phyloP scores from a whole-genome alignment of 2,329 filamentous ascomycete genomes.

The Graphium sp. region DNA sequence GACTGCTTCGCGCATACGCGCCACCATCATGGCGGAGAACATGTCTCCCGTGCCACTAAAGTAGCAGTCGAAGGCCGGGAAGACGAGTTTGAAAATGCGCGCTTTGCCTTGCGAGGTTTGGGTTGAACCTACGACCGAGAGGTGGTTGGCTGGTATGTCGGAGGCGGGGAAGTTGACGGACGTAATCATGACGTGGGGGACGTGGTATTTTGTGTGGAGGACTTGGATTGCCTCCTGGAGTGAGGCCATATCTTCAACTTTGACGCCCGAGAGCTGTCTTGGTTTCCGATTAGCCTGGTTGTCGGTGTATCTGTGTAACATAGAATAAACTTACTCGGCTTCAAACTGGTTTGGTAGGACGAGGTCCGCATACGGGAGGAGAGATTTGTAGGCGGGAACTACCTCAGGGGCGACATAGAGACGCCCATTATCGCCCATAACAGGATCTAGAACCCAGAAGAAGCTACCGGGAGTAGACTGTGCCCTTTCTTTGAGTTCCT shows the following conservation, averaged over 20 bases:
- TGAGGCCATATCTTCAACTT: slow-evolving; percentile 58
- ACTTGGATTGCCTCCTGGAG: slow-evolving; percentile 59
- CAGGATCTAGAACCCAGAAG: slow-evolving; percentile 95
- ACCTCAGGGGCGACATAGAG: slow-evolving; percentile 87
- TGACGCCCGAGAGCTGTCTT: slow-evolving; percentile 74
- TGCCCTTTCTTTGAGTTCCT: slow-evolving; percentile 56
- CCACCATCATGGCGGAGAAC: slow-evolving; percentile 86
- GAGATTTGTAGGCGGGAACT: slow-evolving; percentile 72
- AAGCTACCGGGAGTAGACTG: slow-evolving; percentile 53
- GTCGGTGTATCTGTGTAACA: neutral
- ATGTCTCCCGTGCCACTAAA: slow-evolving; percentile 97
- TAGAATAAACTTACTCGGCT: slow-evolving; percentile 53
- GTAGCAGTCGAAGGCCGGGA: slow-evolving; percentile 79
- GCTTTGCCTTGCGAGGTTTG: slow-evolving; percentile 45
- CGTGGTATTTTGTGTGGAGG: slow-evolving; percentile 57
- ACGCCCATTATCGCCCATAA: slow-evolving; percentile 92
- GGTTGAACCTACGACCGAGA: slow-evolving; percentile 65
- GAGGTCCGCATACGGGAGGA: slow-evolving; percentile 70
- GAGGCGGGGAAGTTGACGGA: slow-evolving; percentile 56
- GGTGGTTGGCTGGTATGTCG: slow-evolving; percentile 28
- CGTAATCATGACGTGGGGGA: slow-evolving; percentile 87
- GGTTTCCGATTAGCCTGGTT: slow-evolving; percentile 1
- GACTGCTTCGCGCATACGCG: slow-evolving; percentile 73
- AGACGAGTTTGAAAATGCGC: slow-evolving; percentile 75
- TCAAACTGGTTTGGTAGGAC: slow-evolving; percentile 97